Base-by-base conservation (phyloP, 768 basidiomycete genomes). In the Hericium erinaceus region DNA sequence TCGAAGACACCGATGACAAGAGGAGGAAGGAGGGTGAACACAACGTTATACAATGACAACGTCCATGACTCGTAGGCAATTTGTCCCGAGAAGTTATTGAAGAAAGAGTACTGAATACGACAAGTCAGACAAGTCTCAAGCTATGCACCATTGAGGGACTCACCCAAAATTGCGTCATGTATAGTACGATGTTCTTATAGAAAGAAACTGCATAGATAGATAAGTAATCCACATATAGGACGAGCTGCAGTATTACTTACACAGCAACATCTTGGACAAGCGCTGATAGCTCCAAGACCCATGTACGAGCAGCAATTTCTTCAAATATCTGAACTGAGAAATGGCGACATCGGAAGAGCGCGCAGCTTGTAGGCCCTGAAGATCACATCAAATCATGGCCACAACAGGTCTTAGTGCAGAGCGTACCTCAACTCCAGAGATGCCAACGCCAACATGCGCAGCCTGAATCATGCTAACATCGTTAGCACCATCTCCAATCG, bases 381-480 rank as follows among this genome's bases (percentile, higher is more conserved):
- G 20, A 7, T 13, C 16, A 28, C 24, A 41, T 38, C 22, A 7
- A 48, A 12, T 28, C 15, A 59, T n/a, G 1, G 13, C 26, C 38
- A 41, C 13, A 37, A 20, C 15, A 15, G 11, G 6, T 18, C 37
- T 38, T 37, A 48, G 15, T 22, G 7, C 4, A 39, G 33, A 4
- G 65, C 75, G 13, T 63, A 91, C 92, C 80, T 99, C 95, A 22
- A 98, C 90, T 55, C 95, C 95, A 48, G 95, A 98, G 51, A 98
- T 98, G 65, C 95, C 95, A 56, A 98, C 87, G 33, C 95, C 95
- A 49, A 98, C 91, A 67, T 98, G 95, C 0, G 95, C 95, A 39
- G 95, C 95, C 68, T 98, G 95, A 59, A 98, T 98, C 95, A 98
- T 98, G 68, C 92, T 92, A 64, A 98, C 95, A 70, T 98, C 95